Percentiles rank a stretch among this genome's conserved stretches.
Conservation (phyloP, 345 rosid species). For the Eucalyptus cladocalyx region DNA sequence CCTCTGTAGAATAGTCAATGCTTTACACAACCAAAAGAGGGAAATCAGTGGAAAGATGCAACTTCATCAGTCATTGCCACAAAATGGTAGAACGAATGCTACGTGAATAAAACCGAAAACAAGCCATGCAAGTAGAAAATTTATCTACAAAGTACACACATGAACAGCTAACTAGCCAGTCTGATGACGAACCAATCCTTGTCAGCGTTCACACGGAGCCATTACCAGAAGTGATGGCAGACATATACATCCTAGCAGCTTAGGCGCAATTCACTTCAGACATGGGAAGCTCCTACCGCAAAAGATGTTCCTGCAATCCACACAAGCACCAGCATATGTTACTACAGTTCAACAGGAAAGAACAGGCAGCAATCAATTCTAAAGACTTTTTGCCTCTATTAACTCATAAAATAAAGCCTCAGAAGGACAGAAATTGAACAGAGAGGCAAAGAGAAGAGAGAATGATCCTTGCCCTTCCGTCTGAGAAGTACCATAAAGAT, state of each 20-base stretch:
- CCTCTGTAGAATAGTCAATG: neutral
- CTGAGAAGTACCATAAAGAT: neutral
- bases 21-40: neutral
- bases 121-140: neutral
- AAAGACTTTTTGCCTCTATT: neutral
- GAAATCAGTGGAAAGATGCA: neutral
- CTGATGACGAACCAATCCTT: neutral
- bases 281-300: constrained; percentile 22
- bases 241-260: neutral
- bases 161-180: neutral
- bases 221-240: neutral
- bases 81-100: neutral
- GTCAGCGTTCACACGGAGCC: neutral
- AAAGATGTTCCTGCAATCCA: constrained; percentile 22
- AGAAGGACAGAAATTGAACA: neutral
- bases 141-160: neutral
- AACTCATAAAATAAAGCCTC: neutral
- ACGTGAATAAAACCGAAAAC: neutral
- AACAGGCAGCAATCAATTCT: neutral
- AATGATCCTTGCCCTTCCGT: neutral
- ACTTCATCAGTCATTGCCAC: neutral
- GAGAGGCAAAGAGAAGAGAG: neutral
- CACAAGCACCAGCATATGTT: neutral
- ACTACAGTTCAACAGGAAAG: neutral
- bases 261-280: constrained; percentile 1